Conservation (phyloP, 495 filamentous ascomycete species). For the Hypoxylon crocopeplum region DNA sequence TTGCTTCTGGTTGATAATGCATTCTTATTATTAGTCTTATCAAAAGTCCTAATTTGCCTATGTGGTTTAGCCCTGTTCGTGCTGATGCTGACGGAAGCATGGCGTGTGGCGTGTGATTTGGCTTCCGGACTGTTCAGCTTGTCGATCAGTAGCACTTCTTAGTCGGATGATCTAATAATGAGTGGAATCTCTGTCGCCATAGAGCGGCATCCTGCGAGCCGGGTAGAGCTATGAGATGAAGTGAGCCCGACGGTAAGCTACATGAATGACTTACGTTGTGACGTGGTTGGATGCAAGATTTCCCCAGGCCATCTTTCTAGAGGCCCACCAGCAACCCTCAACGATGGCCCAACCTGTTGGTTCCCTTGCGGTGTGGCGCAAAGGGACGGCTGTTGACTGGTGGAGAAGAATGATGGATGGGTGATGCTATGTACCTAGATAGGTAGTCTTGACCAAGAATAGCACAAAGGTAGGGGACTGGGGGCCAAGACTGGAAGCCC, state of each 20-base stretch:
- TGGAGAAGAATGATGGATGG: slow-evolving; percentile 7
- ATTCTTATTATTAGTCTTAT: too few relatives aligned
- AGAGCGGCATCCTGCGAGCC: background rate
- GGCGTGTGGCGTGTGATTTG: slow-evolving; percentile 8
- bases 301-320: slow-evolving; percentile 5
- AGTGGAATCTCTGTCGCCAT: too few relatives aligned
- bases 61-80: slow-evolving; percentile 2
- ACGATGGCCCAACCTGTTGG: slow-evolving; percentile 21
- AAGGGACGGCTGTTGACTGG: slow-evolving; percentile 7
- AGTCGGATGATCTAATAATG: slow-evolving; percentile 13
- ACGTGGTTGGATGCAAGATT: slow-evolving; percentile 12
- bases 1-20: too few relatives aligned
- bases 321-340: slow-evolving; percentile 14
- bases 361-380: slow-evolving; percentile 20
- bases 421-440: too few relatives aligned
- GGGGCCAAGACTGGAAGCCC: slow-evolving; percentile 13
- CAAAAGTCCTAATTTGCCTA: slow-evolving; percentile 1
- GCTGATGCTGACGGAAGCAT: slow-evolving; percentile 24
- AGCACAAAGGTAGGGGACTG: slow-evolving; percentile 15
- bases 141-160: slow-evolving; percentile 20
- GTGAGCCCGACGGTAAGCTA: background rate
- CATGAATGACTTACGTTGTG: slow-evolving; percentile 3
- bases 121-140: slow-evolving; percentile 18
- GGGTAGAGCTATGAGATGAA: background rate
- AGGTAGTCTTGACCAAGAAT: slow-evolving; percentile 21